Conservation (phyloP, 140 eudicot species). For the Cichorium intybus region DNA sequence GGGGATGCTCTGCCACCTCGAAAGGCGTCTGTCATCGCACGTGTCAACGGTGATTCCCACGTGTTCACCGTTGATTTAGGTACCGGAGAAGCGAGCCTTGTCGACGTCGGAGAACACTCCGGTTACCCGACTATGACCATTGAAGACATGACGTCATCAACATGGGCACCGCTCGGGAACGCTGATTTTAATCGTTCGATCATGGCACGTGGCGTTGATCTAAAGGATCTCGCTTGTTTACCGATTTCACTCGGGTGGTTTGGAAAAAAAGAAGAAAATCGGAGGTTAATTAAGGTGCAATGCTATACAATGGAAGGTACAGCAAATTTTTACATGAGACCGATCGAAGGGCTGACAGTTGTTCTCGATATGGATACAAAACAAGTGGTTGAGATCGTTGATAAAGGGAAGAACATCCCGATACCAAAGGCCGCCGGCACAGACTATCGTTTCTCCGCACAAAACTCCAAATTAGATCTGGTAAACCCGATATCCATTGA, state of each 20-base stretch:
- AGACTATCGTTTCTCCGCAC: constrained; percentile 80
- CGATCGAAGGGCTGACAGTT: constrained; percentile 96
- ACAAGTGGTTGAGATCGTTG: constrained; percentile 64
- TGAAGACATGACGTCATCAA: constrained; percentile 77
- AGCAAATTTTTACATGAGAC: constrained; percentile 92
- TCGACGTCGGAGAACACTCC: constrained; percentile 48
- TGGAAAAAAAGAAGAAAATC: constrained; percentile 66
- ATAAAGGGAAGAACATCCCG: constrained; percentile 77
- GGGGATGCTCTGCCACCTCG: constrained; percentile 65
- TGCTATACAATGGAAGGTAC: constrained; percentile 79
- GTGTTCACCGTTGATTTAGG: constrained; percentile 56
- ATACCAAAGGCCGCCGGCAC: constrained; percentile 86
- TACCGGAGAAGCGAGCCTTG: constrained; percentile 34
- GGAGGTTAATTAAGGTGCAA: constrained; percentile 81
- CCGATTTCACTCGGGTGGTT: constrained; percentile 86
- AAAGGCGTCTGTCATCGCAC: constrained; percentile 76
- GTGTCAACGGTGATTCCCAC: constrained; percentile 46
- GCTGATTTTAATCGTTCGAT: constrained; percentile 84
- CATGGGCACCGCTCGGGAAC: constrained; percentile 74
- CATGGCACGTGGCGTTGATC: constrained; percentile 68
- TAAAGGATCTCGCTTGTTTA: constrained; percentile 76
- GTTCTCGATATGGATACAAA: constrained; percentile 80
- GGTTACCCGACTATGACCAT: constrained; percentile 96
- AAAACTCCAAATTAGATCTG: constrained; percentile 35
- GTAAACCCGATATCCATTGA: constrained; percentile 91